Evolutionary conservation across 2,329 filamentous ascomycete species (phyloP).

Genomic region (Nectriaceae sp.): DNA sequence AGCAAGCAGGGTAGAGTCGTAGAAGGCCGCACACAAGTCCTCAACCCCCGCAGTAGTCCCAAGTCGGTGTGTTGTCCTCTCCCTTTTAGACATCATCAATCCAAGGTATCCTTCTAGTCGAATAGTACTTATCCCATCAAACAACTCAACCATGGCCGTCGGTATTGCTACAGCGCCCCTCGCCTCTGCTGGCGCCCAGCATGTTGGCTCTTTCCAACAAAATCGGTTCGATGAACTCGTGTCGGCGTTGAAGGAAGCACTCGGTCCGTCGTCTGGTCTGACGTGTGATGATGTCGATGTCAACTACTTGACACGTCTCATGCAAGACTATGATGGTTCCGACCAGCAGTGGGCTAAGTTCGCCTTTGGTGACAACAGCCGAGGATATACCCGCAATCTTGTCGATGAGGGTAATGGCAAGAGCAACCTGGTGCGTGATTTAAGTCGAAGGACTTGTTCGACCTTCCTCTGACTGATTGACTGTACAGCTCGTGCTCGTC

Average conservation of each 20-base stretch:
- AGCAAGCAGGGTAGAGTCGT: slow-evolving; percentile 11
- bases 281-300: slow-evolving; percentile 82
- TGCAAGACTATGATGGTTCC: slow-evolving; percentile 72
- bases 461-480: slow-evolving; percentile 17
- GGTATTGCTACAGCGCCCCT: slow-evolving; percentile 31
- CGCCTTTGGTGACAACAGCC: slow-evolving; percentile 69
- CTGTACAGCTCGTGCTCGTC: slow-evolving; percentile 73
- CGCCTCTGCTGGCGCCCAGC: slow-evolving; percentile 20
- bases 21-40: slow-evolving; percentile 20
- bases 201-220: slow-evolving; percentile 26
- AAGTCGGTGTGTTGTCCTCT: slow-evolving; percentile 29
- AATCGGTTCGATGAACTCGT: slow-evolving; percentile 71
- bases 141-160: slow-evolving; percentile 37
- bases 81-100: slow-evolving; percentile 12
- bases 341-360: slow-evolving; percentile 73
- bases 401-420: slow-evolving; percentile 87
- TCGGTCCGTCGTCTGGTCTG: slow-evolving; percentile 81
- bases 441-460: background rate
- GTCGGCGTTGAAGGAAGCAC: slow-evolving; percentile 67
- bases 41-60: slow-evolving; percentile 26
- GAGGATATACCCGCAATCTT: slow-evolving; percentile 82
- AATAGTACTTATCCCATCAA: slow-evolving; percentile 14
- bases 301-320: slow-evolving; percentile 67
- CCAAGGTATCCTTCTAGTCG: slow-evolving; percentile 4
- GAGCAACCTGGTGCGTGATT: slow-evolving; percentile 65